Evolutionary conservation across 1,284 basidiomycete species (phyloP).

Genomic region (Papiliotrema flavescens): DNA sequence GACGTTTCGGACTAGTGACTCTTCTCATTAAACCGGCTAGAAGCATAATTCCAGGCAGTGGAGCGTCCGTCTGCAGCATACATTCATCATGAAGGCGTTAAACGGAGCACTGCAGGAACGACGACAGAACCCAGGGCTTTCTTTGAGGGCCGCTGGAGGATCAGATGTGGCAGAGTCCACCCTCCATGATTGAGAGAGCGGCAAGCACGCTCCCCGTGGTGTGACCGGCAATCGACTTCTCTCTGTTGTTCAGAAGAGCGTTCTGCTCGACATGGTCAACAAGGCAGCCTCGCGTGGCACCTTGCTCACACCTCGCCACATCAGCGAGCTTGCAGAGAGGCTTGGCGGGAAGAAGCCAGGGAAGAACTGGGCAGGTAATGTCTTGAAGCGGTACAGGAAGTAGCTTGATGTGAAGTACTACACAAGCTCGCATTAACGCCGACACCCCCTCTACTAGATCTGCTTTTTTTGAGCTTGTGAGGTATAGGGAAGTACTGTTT

Average conservation of each 20-base stretch:
- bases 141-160: too few species aligned
- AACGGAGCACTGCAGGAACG: too few species aligned
- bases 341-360: not conserved
- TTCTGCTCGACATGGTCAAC: slow-evolving; percentile 6
- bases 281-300: slow-evolving; percentile 10
- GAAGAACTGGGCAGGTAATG: slow-evolving; percentile 5
- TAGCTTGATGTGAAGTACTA: not conserved
- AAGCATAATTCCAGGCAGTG: too few species aligned
- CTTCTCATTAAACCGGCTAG: too few species aligned
- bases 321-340: slow-evolving; percentile 5
- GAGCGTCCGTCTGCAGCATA: too few species aligned
- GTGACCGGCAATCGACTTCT: not conserved
- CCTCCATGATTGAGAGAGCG: slow-evolving; percentile 2
- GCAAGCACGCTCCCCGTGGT: slow-evolving; percentile 1
- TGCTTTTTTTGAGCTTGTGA: slow-evolving; percentile 10
- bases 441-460: slow-evolving; percentile 5
- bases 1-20: too few species aligned
- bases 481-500: not conserved
- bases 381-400: slow-evolving; percentile 6
- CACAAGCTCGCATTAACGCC: slow-evolving; percentile 4
- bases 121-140: too few species aligned
- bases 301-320: slow-evolving; percentile 9
- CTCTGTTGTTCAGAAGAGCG: slow-evolving; percentile 3
- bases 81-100: too few species aligned
- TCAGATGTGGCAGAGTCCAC: too few species aligned